phyloP scores from a whole-genome alignment of 108 stramenopile genomes.

The Skeletonema grethae region DNA sequence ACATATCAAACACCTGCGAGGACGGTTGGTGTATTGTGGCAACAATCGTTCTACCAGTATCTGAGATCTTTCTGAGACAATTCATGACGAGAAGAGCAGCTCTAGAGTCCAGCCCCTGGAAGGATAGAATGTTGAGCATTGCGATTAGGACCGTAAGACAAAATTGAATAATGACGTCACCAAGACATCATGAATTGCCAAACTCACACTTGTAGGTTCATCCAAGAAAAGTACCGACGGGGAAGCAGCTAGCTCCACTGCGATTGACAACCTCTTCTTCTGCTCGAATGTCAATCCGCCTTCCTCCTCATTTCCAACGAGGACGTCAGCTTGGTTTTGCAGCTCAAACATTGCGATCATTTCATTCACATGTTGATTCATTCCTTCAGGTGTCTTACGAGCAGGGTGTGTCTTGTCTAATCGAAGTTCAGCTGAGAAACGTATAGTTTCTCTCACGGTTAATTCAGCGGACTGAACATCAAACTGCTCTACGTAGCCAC shows the following conservation, averaged over 20 bases:
- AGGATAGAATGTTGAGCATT: slow-evolving; percentile 18
- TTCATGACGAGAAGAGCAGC: slow-evolving; percentile 66
- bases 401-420: slow-evolving; percentile 44
- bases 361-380: slow-evolving; percentile 50
- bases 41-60: slow-evolving; percentile 62
- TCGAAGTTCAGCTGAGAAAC: slow-evolving; percentile 69
- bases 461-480: slow-evolving; percentile 69
- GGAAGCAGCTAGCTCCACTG: slow-evolving; percentile 76
- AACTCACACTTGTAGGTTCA: slow-evolving; percentile 26
- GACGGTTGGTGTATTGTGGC: slow-evolving; percentile 76
- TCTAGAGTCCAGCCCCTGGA: slow-evolving; percentile 69
- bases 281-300: slow-evolving; percentile 79
- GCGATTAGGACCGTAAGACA: not conserved
- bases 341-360: slow-evolving; percentile 70
- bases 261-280: slow-evolving; percentile 76
- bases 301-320: slow-evolving; percentile 56
- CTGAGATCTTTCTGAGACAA: slow-evolving; percentile 45
- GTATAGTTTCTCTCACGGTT: slow-evolving; percentile 71
- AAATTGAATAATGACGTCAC: not conserved
- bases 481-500: slow-evolving; percentile 84
- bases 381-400: slow-evolving; percentile 19
- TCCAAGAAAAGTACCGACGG: slow-evolving; percentile 69
- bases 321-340: slow-evolving; percentile 46
- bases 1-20: slow-evolving; percentile 54
- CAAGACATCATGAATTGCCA: not conserved